phyloP scores from a whole-genome alignment of 2,329 filamentous ascomycete species.

The Phaeosphaeriaceae sp. region DNA sequence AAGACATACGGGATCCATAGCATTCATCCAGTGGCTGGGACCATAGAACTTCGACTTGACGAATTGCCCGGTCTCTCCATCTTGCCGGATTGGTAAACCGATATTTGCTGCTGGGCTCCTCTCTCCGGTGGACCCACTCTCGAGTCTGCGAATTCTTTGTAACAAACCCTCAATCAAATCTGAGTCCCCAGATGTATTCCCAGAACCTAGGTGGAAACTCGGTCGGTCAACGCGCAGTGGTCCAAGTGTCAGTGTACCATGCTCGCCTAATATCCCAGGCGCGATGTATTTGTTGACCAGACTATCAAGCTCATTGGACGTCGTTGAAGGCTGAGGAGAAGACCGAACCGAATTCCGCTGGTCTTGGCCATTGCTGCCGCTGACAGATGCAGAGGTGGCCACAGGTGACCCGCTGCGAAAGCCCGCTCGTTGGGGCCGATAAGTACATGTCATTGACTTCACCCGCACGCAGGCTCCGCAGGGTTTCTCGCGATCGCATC shows the following conservation, averaged over 20 bases:
- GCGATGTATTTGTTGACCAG: constrained; percentile 22
- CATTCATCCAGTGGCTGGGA: constrained; percentile 58
- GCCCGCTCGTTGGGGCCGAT: constrained; percentile 16
- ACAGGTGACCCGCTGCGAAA: constrained; percentile 7
- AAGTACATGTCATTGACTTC: constrained; percentile 35
- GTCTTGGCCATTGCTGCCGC: constrained; percentile 3
- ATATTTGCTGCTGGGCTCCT: neutral
- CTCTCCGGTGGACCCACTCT: constrained; percentile 7
- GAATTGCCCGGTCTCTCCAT: constrained; percentile 14
- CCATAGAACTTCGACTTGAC: constrained; percentile 64
- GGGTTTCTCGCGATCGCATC: constrained; percentile 35
- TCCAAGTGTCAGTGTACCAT: constrained; percentile 8
- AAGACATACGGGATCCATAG: constrained; percentile 36
- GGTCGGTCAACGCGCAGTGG: constrained; percentile 6
- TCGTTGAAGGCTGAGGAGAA: constrained; percentile 5
- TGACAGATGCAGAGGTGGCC: constrained; percentile 1
- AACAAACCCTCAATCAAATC: constrained; percentile 10
- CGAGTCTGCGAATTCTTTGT: constrained; percentile 7
- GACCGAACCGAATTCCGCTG: constrained; percentile 5
- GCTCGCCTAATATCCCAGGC: constrained; percentile 18
- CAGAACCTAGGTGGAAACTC: constrained; percentile 3
- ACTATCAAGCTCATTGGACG: constrained; percentile 16
- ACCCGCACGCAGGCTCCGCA: constrained; percentile 31
- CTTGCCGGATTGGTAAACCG: neutral
- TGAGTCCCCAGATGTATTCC: neutral